Evolutionary conservation across 2,329 filamentous ascomycete species (phyloP).

Genomic region (Neophaeococcomyces aloes): DNA sequence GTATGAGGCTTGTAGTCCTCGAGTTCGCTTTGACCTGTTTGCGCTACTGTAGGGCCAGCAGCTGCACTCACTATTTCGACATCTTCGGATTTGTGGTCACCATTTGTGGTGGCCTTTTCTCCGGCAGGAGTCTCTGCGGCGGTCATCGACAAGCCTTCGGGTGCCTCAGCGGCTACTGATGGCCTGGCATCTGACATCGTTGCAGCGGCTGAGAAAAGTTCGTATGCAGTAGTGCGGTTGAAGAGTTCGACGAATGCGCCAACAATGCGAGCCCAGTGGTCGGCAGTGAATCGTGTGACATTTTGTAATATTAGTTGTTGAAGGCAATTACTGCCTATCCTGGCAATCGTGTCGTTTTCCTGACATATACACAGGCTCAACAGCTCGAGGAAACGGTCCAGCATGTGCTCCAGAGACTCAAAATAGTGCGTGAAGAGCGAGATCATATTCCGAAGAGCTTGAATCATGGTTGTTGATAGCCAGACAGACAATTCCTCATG

Average conservation of each 20-base stretch:
- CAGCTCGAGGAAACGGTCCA: slow-evolving; percentile 91
- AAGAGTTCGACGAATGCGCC: slow-evolving; percentile 94
- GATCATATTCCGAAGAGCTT: slow-evolving; percentile 96
- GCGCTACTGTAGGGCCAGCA: slow-evolving; percentile 25
- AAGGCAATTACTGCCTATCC: slow-evolving; percentile 95
- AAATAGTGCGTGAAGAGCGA: slow-evolving; percentile 98
- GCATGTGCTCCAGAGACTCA: slow-evolving; percentile 89
- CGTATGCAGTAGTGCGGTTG: slow-evolving; percentile 83
- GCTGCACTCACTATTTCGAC: slow-evolving; percentile 23
- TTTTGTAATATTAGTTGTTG: slow-evolving; percentile 96
- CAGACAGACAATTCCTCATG: slow-evolving; percentile 97
- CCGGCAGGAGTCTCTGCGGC: slow-evolving; percentile 15
- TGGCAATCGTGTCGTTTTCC: slow-evolving; percentile 95
- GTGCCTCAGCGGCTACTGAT: slow-evolving; percentile 14
- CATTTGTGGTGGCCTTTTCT: slow-evolving; percentile 26
- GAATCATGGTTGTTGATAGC: slow-evolving; percentile 98
- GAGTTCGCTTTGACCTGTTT: slow-evolving; percentile 34
- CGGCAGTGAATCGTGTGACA: slow-evolving; percentile 74
- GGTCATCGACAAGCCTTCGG: slow-evolving; percentile 22
- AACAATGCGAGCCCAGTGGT: slow-evolving; percentile 91
- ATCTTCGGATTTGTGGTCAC: slow-evolving; percentile 8
- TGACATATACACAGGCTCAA: slow-evolving; percentile 95
- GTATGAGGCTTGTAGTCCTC: slow-evolving; percentile 81
- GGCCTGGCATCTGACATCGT: slow-evolving; percentile 31
- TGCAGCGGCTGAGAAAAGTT: slow-evolving; percentile 78